Evolutionary conservation across 306 rosid genomes (phyloP), one percentile per base, ranked within the genome.

Genomic region (Acacia crassicarpa): DNA sequence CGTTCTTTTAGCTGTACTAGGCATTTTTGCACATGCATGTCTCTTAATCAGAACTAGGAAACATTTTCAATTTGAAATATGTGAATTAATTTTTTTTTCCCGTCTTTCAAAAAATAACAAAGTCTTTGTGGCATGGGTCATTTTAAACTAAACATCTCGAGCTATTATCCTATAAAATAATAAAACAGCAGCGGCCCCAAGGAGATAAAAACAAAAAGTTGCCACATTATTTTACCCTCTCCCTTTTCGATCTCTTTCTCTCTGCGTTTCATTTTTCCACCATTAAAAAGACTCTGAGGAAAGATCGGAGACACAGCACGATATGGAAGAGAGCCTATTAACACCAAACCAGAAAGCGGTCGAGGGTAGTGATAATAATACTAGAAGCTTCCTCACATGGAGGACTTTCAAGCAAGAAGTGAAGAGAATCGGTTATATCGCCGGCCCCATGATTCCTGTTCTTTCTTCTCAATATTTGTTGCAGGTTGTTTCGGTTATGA

Each of bases 391-490:
- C 14, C 9, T 76, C 11, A 79, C 72, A 44, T 75, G 85, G 86
- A 12, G 25, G 41, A 35, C 38, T 16, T 78, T 81, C 32, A 41
- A 43, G 32, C 43, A 46, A 65, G 91, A 88, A 67, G 73, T 79
- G 54, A 86, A 88, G 77, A 88, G 72, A 72, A 54, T 81, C 23
- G 61, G 83, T 15, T 61, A n/a, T 11, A 66, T 86, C 48, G 89
- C 85, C 6, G 88, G 83, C 2, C 89, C 91, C 1, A 41, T 86
- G 81, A 71, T 86, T 71, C 81, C 83, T 15, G 88, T 81, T 14
- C 22, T 56, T 46, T 51, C 84, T 12, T 78, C 91, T 5, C 89
- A 85, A 41, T 83, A 43, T 61, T 9, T 86, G 69, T 48, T 88
- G 67, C 83, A 86, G 82, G 63, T 77, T 11, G 58, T 84, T 67